Evolutionary conservation across 441 rosid species (phyloP).

Genomic region (Sinapis alba): DNA sequence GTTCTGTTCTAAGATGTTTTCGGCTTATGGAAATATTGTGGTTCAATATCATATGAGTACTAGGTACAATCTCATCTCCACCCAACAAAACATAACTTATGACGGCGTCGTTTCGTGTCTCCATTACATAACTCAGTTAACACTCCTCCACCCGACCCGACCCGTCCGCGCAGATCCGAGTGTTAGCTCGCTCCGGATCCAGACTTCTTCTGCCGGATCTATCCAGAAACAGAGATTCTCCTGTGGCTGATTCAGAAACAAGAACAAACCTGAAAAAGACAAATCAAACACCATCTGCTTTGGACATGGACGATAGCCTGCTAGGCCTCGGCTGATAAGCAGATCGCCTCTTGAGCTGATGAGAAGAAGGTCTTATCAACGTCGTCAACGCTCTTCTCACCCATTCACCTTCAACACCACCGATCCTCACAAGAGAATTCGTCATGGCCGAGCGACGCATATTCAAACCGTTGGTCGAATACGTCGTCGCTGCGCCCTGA

Average conservation of each 20-base stretch:
- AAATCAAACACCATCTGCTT: conserved; percentile 36
- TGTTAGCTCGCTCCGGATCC: conserved; percentile 6
- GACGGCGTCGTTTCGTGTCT: conserved; percentile 21
- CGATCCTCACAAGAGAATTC: conserved; percentile 81
- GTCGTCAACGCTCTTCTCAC: conserved; percentile 79
- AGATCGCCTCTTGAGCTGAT: conserved; percentile 64
- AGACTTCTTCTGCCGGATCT: conserved; percentile 19
- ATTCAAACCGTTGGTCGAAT: conserved; percentile 62
- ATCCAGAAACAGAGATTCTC: conserved; percentile 6
- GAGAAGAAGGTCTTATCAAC: conserved; percentile 82
- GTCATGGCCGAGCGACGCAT: conserved; percentile 90
- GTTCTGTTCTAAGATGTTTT: background rate
- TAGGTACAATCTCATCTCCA: conserved; percentile 54
- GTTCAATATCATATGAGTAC: conserved; percentile 48
- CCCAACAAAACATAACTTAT: conserved; percentile 37
- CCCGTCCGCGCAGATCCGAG: conserved; percentile 26
- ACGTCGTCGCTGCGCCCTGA: conserved; percentile 37
- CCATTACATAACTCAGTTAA: conserved; percentile 29
- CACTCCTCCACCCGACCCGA: background rate
- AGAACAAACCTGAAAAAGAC: conserved; percentile 49
- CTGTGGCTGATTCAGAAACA: conserved; percentile 27
- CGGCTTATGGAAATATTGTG: conserved; percentile 38
- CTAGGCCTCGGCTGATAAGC: conserved; percentile 72
- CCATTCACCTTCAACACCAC: conserved; percentile 89
- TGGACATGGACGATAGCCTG: conserved; percentile 67